These are phyloP conservation scores for Posidonia australis DNA, from an alignment of 106 monocot species.

Conservation along the genomic window DNA sequence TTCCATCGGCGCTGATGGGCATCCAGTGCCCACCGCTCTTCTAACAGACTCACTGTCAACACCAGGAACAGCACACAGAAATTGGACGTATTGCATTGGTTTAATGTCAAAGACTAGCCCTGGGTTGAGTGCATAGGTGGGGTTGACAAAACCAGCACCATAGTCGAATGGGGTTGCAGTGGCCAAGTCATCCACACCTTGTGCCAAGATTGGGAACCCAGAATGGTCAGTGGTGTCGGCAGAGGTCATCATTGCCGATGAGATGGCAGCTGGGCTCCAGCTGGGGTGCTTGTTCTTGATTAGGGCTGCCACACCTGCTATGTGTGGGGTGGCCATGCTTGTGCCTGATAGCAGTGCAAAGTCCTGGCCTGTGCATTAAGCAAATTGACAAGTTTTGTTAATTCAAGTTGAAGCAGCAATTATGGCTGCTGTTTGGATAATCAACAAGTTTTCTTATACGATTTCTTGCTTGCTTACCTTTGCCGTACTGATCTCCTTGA, in stretches of 20 bases:
- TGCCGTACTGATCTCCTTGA: slow-evolving; percentile 19
- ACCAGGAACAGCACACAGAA: slow-evolving; percentile 57
- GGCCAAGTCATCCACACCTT: not conserved
- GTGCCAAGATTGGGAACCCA: slow-evolving; percentile 24
- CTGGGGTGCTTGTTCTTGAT: slow-evolving; percentile 54
- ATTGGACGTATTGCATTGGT: slow-evolving; percentile 44
- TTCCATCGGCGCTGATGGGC: slow-evolving; percentile 22
- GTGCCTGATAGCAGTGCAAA: slow-evolving; percentile 59
- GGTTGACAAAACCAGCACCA: slow-evolving; percentile 50
- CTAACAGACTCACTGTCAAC: slow-evolving; percentile 41
- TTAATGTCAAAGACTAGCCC: slow-evolving; percentile 51
- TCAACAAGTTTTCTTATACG: not conserved
- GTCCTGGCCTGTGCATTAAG: slow-evolving; percentile 23
- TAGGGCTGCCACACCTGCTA: slow-evolving; percentile 60
- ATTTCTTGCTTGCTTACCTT: slow-evolving; percentile 20
- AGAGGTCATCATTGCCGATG: slow-evolving; percentile 65
- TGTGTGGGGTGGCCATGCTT: slow-evolving; percentile 78
- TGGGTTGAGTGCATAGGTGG: slow-evolving; percentile 46
- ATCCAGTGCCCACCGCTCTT: slow-evolving; percentile 38
- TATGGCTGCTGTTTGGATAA: not conserved
- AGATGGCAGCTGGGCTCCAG: slow-evolving; percentile 60
- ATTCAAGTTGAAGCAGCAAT: not conserved
- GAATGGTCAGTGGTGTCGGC: slow-evolving; percentile 23
- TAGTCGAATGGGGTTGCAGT: slow-evolving; percentile 58
- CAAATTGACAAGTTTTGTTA: not conserved